A percentile compares a stretch with the other conserved stretches of the same genome.
Evolutionary conservation across 768 basidiomycete species (phyloP).

Genomic region (Porphyrellus cyaneotinctus): DNA sequence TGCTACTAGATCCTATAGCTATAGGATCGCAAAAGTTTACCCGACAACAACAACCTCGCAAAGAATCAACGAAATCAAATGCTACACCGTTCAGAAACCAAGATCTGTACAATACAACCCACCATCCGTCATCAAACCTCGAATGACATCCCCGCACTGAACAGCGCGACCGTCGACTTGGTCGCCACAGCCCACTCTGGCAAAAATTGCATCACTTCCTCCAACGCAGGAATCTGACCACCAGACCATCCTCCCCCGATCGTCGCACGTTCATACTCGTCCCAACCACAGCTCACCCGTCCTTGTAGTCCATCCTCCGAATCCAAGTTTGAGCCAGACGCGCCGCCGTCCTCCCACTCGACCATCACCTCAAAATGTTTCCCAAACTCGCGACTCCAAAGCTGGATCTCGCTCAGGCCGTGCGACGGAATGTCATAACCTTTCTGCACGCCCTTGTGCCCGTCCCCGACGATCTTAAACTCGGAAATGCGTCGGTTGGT

Average conservation of each 20-base stretch:
- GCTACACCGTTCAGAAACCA: background rate
- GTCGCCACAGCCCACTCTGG: slow-evolving; percentile 66
- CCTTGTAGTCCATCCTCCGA: slow-evolving; percentile 32
- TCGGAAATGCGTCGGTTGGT: slow-evolving; percentile 41
- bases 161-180: slow-evolving; percentile 53
- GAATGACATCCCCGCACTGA: slow-evolving; percentile 41
- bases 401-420: slow-evolving; percentile 40
- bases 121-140: slow-evolving; percentile 15
- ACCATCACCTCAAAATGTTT: slow-evolving; percentile 50
- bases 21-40: too few relatives aligned
- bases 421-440: slow-evolving; percentile 37
- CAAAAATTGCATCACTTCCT: slow-evolving; percentile 60
- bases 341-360: slow-evolving; percentile 37
- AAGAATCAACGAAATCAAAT: background rate
- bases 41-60: too few relatives aligned
- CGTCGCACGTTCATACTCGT: slow-evolving; percentile 59
- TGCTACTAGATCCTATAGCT: too few relatives aligned
- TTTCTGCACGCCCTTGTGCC: slow-evolving; percentile 35
- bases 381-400: slow-evolving; percentile 63
- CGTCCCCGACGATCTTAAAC: slow-evolving; percentile 39
- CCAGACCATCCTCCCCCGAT: slow-evolving; percentile 39
- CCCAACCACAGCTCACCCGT: slow-evolving; percentile 59
- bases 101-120: background rate
- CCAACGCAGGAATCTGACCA: slow-evolving; percentile 61
- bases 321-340: slow-evolving; percentile 10